Conservation (phyloP, 441 rosid species). For the Breynia disticha region DNA sequence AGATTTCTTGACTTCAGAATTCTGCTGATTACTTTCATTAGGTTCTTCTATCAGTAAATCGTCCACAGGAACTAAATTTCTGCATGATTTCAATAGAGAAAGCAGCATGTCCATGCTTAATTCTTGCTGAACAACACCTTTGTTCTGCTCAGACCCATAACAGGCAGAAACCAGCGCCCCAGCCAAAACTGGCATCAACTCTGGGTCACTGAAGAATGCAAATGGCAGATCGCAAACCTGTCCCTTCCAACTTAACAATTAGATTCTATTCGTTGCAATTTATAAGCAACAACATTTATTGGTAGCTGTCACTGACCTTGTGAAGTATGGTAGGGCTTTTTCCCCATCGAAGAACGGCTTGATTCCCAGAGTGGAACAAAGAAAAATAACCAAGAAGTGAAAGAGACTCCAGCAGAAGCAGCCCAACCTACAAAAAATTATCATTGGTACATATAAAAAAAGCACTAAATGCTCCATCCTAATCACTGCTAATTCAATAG, state of each 20-base stretch:
- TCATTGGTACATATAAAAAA: neutral
- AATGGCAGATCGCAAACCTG: constrained; percentile 85
- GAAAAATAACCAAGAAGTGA: constrained; percentile 65
- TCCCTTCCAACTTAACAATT: constrained; percentile 16
- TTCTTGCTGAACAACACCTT: constrained; percentile 61
- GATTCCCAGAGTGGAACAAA: constrained; percentile 63
- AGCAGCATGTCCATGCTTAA: constrained; percentile 65
- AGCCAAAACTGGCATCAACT: constrained; percentile 61
- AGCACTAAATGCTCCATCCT: constrained; percentile 4
- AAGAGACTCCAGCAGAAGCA: constrained; percentile 62
- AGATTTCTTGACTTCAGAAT: constrained; percentile 32
- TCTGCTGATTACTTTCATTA: constrained; percentile 33
- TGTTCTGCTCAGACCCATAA: constrained; percentile 66
- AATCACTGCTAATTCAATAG: constrained; percentile 1
- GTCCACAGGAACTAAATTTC: constrained; percentile 31
- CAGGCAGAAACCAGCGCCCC: constrained; percentile 61
- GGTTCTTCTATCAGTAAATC: constrained; percentile 27
- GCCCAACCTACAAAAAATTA: constrained; percentile 40
- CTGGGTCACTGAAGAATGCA: constrained; percentile 66
- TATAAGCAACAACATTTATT: neutral
- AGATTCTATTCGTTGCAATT: constrained; percentile 13
- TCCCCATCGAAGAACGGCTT: constrained; percentile 81
- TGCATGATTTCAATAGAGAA: constrained; percentile 57
- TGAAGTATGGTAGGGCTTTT: constrained; percentile 79
- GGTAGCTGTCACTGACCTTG: constrained; percentile 41